Evolutionary conservation across 306 rosid genomes (phyloP).

Genomic region (Vachellia collinsii): DNA sequence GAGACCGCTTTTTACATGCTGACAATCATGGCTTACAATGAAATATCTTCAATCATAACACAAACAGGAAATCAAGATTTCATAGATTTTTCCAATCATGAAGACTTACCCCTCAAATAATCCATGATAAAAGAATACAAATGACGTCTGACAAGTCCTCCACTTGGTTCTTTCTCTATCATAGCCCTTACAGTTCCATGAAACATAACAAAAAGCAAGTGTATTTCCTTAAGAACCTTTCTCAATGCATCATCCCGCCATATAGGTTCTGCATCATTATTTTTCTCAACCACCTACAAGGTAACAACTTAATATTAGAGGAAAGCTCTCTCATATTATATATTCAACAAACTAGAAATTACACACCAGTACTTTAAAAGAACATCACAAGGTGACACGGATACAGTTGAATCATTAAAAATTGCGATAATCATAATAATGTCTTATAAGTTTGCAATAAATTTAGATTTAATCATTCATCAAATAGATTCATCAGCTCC

Average conservation of each 20-base stretch:
- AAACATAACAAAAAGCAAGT: conserved; percentile 86
- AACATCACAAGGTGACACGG: conserved; percentile 7
- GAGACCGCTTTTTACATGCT: conserved; percentile 89
- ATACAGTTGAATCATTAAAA: background rate
- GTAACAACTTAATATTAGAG: conserved; percentile 25
- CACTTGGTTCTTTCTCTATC: conserved; percentile 88
- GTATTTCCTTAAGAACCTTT: conserved; percentile 86
- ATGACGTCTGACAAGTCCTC: conserved; percentile 72
- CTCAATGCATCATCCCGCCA: conserved; percentile 83
- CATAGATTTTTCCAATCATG: conserved; percentile 29
- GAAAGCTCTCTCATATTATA: conserved; percentile 14
- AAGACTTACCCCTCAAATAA: conserved; percentile 83
- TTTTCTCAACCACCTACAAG: conserved; percentile 86
- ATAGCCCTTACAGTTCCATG: conserved; percentile 81
- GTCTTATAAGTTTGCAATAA: background rate
- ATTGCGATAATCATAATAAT: background rate
- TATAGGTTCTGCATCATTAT: conserved; percentile 73
- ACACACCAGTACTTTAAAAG: background rate
- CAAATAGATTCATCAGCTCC: background rate
- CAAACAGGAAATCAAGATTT: conserved; percentile 40
- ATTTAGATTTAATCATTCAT: background rate
- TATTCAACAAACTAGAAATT: background rate
- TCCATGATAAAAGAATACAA: conserved; percentile 88
- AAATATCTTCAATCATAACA: conserved; percentile 65
- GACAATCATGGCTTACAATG: conserved; percentile 96